phyloP scores from a whole-genome alignment of 148 eudicot genomes.

The Rhododendron griersonianum region DNA sequence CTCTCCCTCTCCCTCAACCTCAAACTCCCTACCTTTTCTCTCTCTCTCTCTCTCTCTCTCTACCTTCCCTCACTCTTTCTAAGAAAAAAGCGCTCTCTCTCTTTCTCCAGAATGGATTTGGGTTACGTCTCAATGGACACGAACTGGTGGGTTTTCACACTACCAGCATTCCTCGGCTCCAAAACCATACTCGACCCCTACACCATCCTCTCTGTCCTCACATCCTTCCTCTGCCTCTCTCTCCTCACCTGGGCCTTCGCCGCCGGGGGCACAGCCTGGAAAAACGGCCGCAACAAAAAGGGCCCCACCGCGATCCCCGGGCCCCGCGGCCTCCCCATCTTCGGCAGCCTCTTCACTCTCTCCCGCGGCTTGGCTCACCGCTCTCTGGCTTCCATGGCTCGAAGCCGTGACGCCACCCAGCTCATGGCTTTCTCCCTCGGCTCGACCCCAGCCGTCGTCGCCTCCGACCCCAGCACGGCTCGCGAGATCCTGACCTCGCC shows the following conservation, averaged over 20 bases:
- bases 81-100: background rate
- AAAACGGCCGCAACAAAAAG: conserved; percentile 28
- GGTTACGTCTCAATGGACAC: conserved; percentile 8
- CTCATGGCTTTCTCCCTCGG: conserved; percentile 72
- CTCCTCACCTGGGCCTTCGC: conserved; percentile 39
- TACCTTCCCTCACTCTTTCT: background rate
- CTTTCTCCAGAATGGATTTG: conserved; percentile 3
- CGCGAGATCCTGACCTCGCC: conserved; percentile 57
- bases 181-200: conserved; percentile 13
- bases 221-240: conserved; percentile 5
- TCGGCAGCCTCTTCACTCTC: conserved; percentile 43
- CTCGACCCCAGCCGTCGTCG: conserved; percentile 38
- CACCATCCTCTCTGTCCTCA: conserved; percentile 10
- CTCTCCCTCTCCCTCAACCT: background rate
- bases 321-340: conserved; percentile 47
- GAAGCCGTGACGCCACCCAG: conserved; percentile 21
- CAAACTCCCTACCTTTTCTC: background rate
- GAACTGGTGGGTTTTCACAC: conserved; percentile 25
- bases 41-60: background rate
- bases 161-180: conserved; percentile 25
- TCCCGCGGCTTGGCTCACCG: conserved; percentile 58
- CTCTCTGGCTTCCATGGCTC: conserved; percentile 44
- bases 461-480: conserved; percentile 44
- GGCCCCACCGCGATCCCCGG: conserved; percentile 50
- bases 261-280: conserved; percentile 58